Evolutionary conservation across 2,329 filamentous ascomycete genomes (phyloP).

Genomic region (Clarireedia homoeocarpa): DNA sequence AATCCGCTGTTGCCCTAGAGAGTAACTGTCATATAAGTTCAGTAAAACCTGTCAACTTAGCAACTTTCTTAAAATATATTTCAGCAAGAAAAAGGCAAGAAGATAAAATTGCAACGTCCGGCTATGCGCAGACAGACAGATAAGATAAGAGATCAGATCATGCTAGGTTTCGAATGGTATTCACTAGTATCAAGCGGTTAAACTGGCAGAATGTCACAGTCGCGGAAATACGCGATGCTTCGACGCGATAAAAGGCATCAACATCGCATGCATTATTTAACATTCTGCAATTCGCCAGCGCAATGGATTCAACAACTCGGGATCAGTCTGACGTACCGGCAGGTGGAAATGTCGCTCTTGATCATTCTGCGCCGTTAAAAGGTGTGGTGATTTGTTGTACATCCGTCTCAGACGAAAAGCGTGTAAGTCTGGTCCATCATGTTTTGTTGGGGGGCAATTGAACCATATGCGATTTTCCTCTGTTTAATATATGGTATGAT

Average conservation of each 20-base stretch:
- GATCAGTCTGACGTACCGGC: not conserved
- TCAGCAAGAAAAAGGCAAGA: too few species aligned
- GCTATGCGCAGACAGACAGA: too few species aligned
- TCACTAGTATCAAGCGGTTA: too few species aligned
- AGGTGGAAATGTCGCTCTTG: slow-evolving; percentile 13
- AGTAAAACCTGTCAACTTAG: too few species aligned
- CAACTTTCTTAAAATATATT: too few species aligned
- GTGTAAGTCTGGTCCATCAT: slow-evolving; percentile 45
- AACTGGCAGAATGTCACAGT: too few species aligned
- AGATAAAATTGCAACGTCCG: too few species aligned
- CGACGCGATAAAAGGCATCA: not conserved
- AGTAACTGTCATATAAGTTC: not conserved
- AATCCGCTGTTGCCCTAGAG: not conserved
- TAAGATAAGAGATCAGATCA: too few species aligned
- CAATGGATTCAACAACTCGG: not conserved
- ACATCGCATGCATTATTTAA: not conserved
- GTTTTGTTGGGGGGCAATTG: not conserved
- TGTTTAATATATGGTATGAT: not conserved
- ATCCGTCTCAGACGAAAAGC: slow-evolving; percentile 69
- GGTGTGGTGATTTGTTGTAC: slow-evolving; percentile 83
- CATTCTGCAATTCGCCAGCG: not conserved
- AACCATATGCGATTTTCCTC: not conserved
- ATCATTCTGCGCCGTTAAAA: slow-evolving; percentile 40
- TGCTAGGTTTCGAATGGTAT: too few species aligned
- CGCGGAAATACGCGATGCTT: not conserved